phyloP scores from a whole-genome alignment of 176 grass and related monocot genomes.

The Hyparrhenia diplandra region DNA sequence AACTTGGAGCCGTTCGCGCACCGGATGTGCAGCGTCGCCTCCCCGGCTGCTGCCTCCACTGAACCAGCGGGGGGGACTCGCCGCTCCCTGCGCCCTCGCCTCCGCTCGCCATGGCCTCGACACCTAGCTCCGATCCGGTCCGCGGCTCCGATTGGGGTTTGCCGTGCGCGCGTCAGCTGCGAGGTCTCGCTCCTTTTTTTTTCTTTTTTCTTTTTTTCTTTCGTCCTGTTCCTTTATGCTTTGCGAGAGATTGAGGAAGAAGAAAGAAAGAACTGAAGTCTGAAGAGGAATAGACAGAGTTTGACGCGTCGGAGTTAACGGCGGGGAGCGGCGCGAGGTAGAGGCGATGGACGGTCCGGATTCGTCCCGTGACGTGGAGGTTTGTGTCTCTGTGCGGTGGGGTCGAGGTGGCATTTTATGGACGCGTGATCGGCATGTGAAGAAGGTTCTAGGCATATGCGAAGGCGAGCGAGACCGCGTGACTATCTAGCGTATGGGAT shows the following conservation, averaged over 20 bases:
- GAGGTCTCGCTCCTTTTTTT: background rate
- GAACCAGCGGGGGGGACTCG: constrained; percentile 21
- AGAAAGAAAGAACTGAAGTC: background rate
- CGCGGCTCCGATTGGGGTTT: constrained; percentile 31
- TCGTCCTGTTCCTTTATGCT: background rate
- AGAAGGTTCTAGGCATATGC: constrained; percentile 36
- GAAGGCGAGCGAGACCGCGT: background rate
- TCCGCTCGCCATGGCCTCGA: constrained; percentile 44
- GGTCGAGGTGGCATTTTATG: background rate
- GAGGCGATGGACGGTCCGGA: constrained; percentile 26
- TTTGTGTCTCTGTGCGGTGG: background rate
- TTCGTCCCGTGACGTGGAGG: constrained; percentile 21
- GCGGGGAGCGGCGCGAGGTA: background rate
- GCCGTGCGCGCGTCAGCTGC: constrained; percentile 33
- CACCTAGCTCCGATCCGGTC: constrained; percentile 37
- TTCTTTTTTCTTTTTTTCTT: too few species aligned
- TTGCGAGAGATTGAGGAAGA: background rate
- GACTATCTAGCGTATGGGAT: background rate
- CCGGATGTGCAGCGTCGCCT: constrained; percentile 62
- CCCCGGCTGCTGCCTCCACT: background rate
- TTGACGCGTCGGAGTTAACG: constrained; percentile 33
- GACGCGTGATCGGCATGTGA: background rate
- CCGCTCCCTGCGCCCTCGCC: constrained; percentile 27
- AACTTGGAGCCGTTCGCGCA: constrained; percentile 80
- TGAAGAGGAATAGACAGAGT: background rate